Percentiles rank a stretch among this genome's conserved stretches.
Evolutionary conservation across 2,329 filamentous ascomycete genomes (phyloP).

Genomic region (Cytospora mali): DNA sequence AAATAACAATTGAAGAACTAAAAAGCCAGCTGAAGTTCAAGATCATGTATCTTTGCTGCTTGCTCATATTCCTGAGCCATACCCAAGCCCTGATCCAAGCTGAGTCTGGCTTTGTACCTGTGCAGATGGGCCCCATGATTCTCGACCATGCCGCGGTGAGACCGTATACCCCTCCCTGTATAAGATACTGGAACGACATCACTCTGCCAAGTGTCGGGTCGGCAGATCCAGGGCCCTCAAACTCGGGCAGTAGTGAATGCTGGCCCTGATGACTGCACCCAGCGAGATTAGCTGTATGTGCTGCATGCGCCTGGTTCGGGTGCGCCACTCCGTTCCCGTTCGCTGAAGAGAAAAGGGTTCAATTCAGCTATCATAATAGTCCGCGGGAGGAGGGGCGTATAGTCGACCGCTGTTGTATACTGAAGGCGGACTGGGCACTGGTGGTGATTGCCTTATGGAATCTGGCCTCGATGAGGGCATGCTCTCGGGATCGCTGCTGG

Average conservation of each 20-base stretch:
- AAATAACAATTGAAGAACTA: no score
- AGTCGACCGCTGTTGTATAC: not conserved
- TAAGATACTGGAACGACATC: not conserved
- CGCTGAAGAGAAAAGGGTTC: not conserved
- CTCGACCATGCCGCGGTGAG: not conserved
- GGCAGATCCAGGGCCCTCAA: not conserved
- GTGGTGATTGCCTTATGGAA: not conserved
- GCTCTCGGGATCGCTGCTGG: not conserved
- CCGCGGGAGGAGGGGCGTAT: not conserved
- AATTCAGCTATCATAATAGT: not conserved
- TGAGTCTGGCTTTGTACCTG: not conserved
- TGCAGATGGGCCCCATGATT: not conserved
- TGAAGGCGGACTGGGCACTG: not conserved
- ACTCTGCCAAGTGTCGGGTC: not conserved
- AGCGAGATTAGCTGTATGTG: not conserved
- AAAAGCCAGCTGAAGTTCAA: no score
- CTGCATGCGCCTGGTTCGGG: not conserved
- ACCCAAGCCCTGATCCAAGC: not conserved
- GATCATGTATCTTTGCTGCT: no score
- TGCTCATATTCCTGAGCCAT: not conserved
- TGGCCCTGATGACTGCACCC: not conserved
- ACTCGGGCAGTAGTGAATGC: not conserved
- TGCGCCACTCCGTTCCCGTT: not conserved
- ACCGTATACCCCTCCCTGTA: not conserved
- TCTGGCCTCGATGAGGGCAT: not conserved